Percentiles rank a stretch among this genome's conserved stretches.
Conservation (phyloP, 768 basidiomycete genomes). For the Cubamyces lactineus region DNA sequence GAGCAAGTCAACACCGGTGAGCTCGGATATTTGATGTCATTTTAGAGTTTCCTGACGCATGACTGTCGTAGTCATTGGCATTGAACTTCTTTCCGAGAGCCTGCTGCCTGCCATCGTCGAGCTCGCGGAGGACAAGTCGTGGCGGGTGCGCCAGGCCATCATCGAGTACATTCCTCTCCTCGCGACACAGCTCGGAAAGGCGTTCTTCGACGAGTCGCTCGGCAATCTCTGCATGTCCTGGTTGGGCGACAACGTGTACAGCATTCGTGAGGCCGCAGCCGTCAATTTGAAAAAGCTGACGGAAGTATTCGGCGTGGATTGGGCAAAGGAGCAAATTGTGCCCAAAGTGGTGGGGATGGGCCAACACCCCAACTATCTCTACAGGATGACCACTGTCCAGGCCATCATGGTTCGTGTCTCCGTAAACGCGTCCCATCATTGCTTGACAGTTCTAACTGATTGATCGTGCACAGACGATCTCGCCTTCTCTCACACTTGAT, state of each 20-base stretch:
- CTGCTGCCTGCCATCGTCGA: slow-evolving; percentile 97
- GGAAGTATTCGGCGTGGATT: slow-evolving; percentile 98
- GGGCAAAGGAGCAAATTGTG: slow-evolving; percentile 92
- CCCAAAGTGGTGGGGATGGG: slow-evolving; percentile 99
- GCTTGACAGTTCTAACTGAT: slow-evolving; percentile 10
- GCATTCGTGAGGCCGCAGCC: slow-evolving; percentile 98
- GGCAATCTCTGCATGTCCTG: slow-evolving; percentile 98
- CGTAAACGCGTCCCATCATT: slow-evolving; percentile 7
- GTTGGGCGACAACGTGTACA: slow-evolving; percentile 97
- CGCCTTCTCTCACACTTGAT: slow-evolving; percentile 83
- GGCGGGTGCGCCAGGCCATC: slow-evolving; percentile 99
- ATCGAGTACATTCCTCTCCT: slow-evolving; percentile 99
- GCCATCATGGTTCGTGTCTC: slow-evolving; percentile 82
- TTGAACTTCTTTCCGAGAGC: slow-evolving; percentile 91
- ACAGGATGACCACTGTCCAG: slow-evolving; percentile 98
- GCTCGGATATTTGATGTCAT: slow-evolving; percentile 5
- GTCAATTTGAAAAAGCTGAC: slow-evolving; percentile 96
- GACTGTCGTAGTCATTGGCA: slow-evolving; percentile 84
- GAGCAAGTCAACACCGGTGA: slow-evolving; percentile 92
- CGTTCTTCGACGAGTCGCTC: slow-evolving; percentile 97
- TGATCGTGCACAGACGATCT: slow-evolving; percentile 72
- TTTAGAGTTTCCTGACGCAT: slow-evolving; percentile 14
- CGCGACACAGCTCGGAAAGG: slow-evolving; percentile 94
- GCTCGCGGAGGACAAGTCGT: slow-evolving; percentile 98
- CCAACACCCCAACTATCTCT: slow-evolving; percentile 93